A percentile compares a stretch with the other conserved stretches of the same genome.
phyloP scores from a whole-genome alignment of 73 alveolate species.

The Tetrahymena borealis region DNA sequence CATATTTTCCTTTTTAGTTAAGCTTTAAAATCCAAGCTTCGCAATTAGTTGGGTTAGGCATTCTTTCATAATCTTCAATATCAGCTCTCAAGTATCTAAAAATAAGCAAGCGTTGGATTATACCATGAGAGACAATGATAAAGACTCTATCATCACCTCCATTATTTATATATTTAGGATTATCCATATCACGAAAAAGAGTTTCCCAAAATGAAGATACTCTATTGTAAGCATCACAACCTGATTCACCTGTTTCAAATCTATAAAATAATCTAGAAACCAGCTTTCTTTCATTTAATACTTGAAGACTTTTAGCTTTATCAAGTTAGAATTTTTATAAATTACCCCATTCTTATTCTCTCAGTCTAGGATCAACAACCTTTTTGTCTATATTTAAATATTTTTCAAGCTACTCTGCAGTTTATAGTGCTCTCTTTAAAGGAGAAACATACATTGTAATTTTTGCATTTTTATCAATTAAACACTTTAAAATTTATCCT shows the following conservation, averaged over 20 bases:
- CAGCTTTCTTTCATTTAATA: background rate
- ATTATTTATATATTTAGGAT: background rate
- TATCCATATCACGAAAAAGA: background rate
- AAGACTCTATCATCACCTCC: background rate
- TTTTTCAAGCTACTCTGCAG: background rate
- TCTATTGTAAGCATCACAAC: background rate
- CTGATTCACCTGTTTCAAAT: background rate
- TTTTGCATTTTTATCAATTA: background rate
- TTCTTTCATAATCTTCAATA: background rate
- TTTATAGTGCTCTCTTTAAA: background rate
- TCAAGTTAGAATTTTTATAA: background rate
- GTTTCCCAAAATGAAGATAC: background rate
- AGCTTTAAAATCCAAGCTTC: background rate
- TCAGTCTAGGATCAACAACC: background rate
- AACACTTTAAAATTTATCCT: background rate
- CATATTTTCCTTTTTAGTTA: background rate
- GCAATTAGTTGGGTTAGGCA: background rate
- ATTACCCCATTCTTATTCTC: background rate
- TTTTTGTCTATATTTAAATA: background rate
- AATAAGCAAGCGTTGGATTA: background rate
- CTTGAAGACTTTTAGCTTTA: background rate
- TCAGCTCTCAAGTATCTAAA: background rate
- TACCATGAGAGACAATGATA: background rate
- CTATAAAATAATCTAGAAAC: background rate
- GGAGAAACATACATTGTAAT: background rate